A percentile compares a stretch with the other conserved stretches of the same genome.
phyloP scores from a whole-genome alignment of 176 grass and related monocot genomes.

The Eragrostis nindensis region DNA sequence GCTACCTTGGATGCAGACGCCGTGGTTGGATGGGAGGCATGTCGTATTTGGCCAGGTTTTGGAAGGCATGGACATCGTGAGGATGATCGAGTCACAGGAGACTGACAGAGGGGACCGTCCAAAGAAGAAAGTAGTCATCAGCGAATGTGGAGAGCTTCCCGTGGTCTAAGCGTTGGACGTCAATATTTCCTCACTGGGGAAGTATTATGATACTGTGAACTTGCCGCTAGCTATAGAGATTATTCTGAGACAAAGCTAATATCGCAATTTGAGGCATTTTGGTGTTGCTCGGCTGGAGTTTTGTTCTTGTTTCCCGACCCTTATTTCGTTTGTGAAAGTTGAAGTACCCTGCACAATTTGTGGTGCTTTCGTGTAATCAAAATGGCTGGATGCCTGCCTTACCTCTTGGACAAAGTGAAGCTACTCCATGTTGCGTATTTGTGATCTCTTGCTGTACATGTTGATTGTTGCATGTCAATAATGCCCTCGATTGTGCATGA shows the following conservation, averaged over 20 bases:
- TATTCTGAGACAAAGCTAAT: conserved; percentile 10
- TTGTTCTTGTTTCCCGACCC: neutral
- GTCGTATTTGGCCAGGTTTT: conserved; percentile 92
- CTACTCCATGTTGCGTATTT: neutral
- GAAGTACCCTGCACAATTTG: neutral
- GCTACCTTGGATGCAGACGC: conserved; percentile 61
- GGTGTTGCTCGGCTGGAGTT: conserved; percentile 30
- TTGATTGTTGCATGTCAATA: neutral
- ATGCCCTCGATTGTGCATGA: neutral
- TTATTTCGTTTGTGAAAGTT: neutral
- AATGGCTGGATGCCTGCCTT: neutral
- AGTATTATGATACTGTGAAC: neutral
- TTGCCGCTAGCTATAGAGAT: conserved; percentile 20
- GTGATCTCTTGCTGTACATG: neutral
- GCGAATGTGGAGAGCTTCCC: conserved; percentile 83
- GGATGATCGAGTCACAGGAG: conserved; percentile 70
- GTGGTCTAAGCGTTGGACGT: conserved; percentile 48
- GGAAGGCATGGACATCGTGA: conserved; percentile 85
- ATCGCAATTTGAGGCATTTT: conserved; percentile 17
- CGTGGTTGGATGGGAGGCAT: conserved; percentile 86
- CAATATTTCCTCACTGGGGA: neutral
- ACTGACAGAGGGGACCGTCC: conserved; percentile 90
- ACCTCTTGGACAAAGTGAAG: neutral
- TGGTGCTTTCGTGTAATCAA: neutral
- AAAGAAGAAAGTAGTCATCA: conserved; percentile 86